These are phyloP conservation scores for Beauveria caledonica DNA, from an alignment of 2,329 filamentous ascomycete species.

Conservation along the genomic window DNA sequence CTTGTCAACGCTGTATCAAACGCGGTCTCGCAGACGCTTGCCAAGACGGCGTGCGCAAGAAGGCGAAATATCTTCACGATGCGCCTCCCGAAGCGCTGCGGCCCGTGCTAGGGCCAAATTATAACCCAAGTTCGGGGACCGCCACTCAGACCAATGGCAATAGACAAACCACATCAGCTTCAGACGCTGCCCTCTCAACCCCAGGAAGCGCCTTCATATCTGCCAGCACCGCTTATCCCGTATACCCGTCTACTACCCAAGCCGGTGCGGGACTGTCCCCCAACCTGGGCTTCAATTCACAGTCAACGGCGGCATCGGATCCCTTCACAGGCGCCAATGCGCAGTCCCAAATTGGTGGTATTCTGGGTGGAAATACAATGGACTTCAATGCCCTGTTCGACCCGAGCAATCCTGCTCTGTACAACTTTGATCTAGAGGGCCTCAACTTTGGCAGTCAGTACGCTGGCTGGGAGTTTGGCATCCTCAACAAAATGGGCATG, in stretches of 20 bases:
- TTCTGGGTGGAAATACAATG: conserved; percentile 42
- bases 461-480: conserved; percentile 89
- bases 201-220: conserved; percentile 39
- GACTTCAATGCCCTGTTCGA: conserved; percentile 66
- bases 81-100: conserved; percentile 82
- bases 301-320: conserved; percentile 67
- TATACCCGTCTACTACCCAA: conserved; percentile 39
- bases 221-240: conserved; percentile 39
- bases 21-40: conserved; percentile 84
- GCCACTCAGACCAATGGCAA: conserved; percentile 37
- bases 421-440: conserved; percentile 92
- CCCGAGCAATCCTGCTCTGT: conserved; percentile 82
- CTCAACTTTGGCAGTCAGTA: conserved; percentile 90
- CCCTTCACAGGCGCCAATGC: conserved; percentile 54
- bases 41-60: conserved; percentile 94
- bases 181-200: conserved; percentile 34
- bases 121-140: conserved; percentile 47
- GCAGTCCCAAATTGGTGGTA: conserved; percentile 36
- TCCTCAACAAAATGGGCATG: conserved; percentile 85
- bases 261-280: conserved; percentile 40
- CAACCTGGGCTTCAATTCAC: conserved; percentile 48
- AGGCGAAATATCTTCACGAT: conserved; percentile 98
- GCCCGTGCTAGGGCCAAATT: conserved; percentile 69
- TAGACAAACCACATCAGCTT: conserved; percentile 36
- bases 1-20: conserved; percentile 90